Evolutionary conservation across 345 rosid genomes (phyloP), one percentile per base, ranked within the genome.

Genomic region (Rhodomyrtus tomentosa): DNA sequence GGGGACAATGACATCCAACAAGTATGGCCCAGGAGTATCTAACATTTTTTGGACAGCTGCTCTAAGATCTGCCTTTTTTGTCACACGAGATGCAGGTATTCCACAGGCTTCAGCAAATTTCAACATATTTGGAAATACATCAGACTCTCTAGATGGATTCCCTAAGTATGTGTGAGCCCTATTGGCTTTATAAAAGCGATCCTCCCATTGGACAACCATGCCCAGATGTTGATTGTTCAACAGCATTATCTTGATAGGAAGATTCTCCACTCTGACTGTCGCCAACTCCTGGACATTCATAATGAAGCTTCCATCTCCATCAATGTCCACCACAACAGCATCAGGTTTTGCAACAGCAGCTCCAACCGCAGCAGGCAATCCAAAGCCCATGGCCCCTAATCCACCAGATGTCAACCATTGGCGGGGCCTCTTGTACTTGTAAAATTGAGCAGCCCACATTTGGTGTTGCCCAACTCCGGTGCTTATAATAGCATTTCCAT

Each of bases 401-500:
- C 99, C 99, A 11, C 91, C 96, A 3, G 99, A 97, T 1, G 99
- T 92, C 87, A 97, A 81, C 99, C 98, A 97, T 85, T 95, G 99
- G 62, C 96, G 94, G 21, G 99, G 96, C 83, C 88, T 95, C 85
- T 87, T 91, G 87, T 95, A 97, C 88, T 94, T 97, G 92, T 97
- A 97, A 87, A 94, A 95, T 83, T 97, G 99, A 38, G 99, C 99
- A 42, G 99, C 98, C 99, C 98, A 97, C 99, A 95, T 95, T 82
- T 97, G 99, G 92, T 97, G 99, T 82, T 97, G 99, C 20, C 99
- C 99, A 32, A 95, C 99, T 81, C 99, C 98, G 4, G 99, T 95
- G 74, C 99, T 95, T 36, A 98, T 83, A 73, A 98, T 96, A 0
- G 99, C 99, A 72, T 98, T 94, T 45, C 99, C 98, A 16, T 86